Evolutionary conservation across 768 basidiomycete genomes (phyloP), one percentile per base, ranked within the genome.

Genomic region (Lactarius quietus): DNA sequence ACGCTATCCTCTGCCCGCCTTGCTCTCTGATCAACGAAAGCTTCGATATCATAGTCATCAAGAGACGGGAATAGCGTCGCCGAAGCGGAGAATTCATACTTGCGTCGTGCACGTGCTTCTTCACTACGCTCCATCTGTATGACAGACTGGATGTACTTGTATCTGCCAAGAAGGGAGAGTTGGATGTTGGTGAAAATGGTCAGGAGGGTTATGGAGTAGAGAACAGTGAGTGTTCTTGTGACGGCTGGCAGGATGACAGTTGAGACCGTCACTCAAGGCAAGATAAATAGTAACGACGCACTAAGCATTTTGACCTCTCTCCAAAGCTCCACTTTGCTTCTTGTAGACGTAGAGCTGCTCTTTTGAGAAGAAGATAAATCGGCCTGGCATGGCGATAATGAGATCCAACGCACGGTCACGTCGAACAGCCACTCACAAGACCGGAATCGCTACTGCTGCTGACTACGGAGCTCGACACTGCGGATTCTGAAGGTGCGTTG

Each of bases 251-350:
- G 4, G 51, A 12, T 9, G 35, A 55, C 52, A 3, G 61, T 66
- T 18, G 35, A 12, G 45, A 66, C 20, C 28, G 18, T 67, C 33
- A 68, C 61, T 62, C 59, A 18, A 56, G 52, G 20, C 20, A 20
- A 18, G 15, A 31, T 28, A 26, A n/a, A 39, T 28, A 23, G 41
- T 9, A 20, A 55, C 31, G 59, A 79, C 83, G 55, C 72, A 89
- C 92, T 87, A 36, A 95, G 85, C 41, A 94, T 84, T 74, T 97
- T 98, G 41, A 97, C 83, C 76, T 97, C 93, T 63, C 87, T 87
- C 96, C 96, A 98, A 8, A 98, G 79, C 71, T 95, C 89, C 1
- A 83, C 84, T 73, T 89, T 94, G n/a, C 83, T 86, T 66, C 83
- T 79, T 29, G 77, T 76, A 48, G 68, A 66, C 28, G 77, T 76